Base-by-base conservation (phyloP, 805 yeast genomes). In the Wickerhamiella vanderwaltii region DNA sequence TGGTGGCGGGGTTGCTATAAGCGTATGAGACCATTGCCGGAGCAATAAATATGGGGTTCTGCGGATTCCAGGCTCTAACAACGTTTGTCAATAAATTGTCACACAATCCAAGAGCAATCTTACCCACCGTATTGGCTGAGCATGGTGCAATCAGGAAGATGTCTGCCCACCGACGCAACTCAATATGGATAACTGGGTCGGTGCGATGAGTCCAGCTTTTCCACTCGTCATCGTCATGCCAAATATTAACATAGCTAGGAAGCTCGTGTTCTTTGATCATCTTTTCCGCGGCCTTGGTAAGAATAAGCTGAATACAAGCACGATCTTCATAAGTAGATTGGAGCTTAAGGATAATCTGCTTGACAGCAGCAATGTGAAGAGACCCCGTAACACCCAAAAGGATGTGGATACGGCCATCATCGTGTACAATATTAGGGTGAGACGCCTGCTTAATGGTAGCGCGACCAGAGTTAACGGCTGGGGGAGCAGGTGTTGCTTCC, bases 171-270 rank as follows among this genome's bases (percentile, higher is more conserved):
- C 94, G 75, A 46, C 97, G 76, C 46, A 88, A 67, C 63, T 91
- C 97, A 51, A 88, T 86, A 62, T 88, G 97, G 49, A 91, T 67
- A 28, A 91, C 94, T 1, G 97, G 96, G 60, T 91, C 97, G 43
- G 77, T 68, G 47, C 93, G 69, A 34, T 67, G 61, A 51, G 77
- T 77, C 80, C 96, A 88, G n/a, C 79, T 75, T 25, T 65, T 65
- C 98, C 98, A 88, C 62, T 88, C 97, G 58, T 91, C 98, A 45
- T 73, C 71, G 56, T 91, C 96, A 55, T 87, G 71, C 97, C 97
- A 88, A 13, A 87, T 74, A 46, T 77, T 78, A 18, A 86, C 84
- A 51, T 78, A 78, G 13, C 79, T 69, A 17, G 86, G 72, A 24
- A 65, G 59, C 54, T 69, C 77, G 59, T 55, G 73, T 61, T 63